phyloP scores from a whole-genome alignment of 768 basidiomycete species.

The Tylopilus sp. region DNA sequence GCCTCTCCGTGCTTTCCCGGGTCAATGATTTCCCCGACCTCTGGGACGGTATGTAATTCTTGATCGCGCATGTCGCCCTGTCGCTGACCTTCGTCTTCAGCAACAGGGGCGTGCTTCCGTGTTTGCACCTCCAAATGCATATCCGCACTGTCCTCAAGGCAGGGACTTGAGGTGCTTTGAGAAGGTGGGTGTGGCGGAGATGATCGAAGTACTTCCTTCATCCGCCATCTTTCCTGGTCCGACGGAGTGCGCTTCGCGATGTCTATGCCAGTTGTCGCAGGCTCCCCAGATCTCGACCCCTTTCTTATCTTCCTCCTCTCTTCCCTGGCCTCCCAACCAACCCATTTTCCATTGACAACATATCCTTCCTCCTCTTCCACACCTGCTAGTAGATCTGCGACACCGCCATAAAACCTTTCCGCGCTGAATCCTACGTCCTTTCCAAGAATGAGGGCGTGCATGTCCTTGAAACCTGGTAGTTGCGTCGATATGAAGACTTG shows the following conservation, averaged over 20 bases:
- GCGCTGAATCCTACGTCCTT: constrained; percentile 90
- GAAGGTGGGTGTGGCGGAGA: constrained; percentile 3
- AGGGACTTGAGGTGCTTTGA: neutral
- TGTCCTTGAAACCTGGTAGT: constrained; percentile 56
- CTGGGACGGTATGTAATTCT: neutral
- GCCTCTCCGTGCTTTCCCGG: neutral
- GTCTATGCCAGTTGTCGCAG: neutral
- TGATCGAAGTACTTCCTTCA: constrained; percentile 24
- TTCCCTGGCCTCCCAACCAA: constrained; percentile 16
- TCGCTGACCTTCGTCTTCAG: neutral
- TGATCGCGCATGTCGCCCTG: too few species aligned
- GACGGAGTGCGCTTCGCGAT: constrained; percentile 14
- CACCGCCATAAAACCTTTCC: constrained; percentile 85
- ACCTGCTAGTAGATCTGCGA: constrained; percentile 73
- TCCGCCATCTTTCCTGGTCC: constrained; percentile 24
- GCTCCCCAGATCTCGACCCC: neutral
- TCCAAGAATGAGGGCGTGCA: constrained; percentile 86
- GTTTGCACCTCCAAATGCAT: constrained; percentile 1
- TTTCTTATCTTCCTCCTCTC: constrained; percentile 10
- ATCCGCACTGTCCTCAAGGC: constrained; percentile 1
- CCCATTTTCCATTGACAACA: constrained; percentile 22
- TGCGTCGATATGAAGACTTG: neutral
- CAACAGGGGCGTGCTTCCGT: neutral
- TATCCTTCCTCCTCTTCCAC: constrained; percentile 62
- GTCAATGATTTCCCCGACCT: neutral